Base-by-base conservation (phyloP, 106 monocot genomes). In the Phalaenopsis equestris region DNA sequence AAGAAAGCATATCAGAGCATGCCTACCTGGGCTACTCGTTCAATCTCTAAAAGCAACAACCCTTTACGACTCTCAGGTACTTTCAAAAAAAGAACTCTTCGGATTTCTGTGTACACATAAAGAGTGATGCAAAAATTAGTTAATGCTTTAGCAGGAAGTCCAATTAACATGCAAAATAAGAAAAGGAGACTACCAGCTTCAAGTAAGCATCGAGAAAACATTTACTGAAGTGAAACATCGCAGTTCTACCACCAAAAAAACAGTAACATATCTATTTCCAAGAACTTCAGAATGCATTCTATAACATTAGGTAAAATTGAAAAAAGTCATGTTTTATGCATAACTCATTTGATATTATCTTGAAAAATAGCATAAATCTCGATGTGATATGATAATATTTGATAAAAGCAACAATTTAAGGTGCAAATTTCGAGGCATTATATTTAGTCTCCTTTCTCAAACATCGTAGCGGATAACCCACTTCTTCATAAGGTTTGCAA, bases 21-120 rank as follows among this genome's bases (percentile, higher is more conserved):
- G 48, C 38, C 52, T 87, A 98, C 98, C 98, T 98, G 98, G 81
- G 92, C 85, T 42, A 98, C 92, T 90, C 90, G 89, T 81, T 98
- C 98, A 47, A 98, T 80, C 80, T 98, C 98, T 78, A 86, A 86
- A 24, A 86, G 79, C 83, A 98, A 81, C 80, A 98, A 73, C 15
- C 79, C 89, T 80, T 90, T 98, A 4, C 98, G 94, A 73, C 92
- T 82, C 78, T 98, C 98, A 19, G 92, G 98, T 77, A 93, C 87
- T 82, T 91, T 94, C 75, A 88, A 70, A 83, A 92, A 98, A 73
- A 98, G 86, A 84, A 93, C 84, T 49, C 80, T 77, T 68, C 87
- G 87, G 72, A 98, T 89, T 81, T 98, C 98, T 98, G 47, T 58
- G 49, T 75, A 76, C 42, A 43, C 57, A 81, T 75, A 65, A 52